Conservation (phyloP, 2,329 filamentous ascomycete genomes). For the Diaporthe capsici region DNA sequence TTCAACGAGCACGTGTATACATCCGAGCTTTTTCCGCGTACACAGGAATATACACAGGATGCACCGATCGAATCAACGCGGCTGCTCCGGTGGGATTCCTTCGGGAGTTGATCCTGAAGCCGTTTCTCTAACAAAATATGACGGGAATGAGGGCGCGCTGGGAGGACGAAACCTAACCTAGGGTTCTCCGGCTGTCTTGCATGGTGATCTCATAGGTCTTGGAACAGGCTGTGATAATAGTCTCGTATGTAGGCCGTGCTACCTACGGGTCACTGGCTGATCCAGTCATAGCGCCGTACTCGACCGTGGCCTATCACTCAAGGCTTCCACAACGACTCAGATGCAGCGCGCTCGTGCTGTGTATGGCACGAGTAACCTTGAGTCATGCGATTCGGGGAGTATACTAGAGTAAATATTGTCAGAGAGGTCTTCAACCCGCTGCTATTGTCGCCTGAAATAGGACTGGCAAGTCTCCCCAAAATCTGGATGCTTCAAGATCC, state of each 20-base stretch:
- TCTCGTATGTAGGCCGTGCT: neutral
- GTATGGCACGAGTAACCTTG: neutral
- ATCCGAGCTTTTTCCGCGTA: neutral
- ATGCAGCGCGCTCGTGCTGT: neutral
- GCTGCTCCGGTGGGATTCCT: neutral
- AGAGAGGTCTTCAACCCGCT: neutral
- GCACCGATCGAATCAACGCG: neutral
- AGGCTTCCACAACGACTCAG: neutral
- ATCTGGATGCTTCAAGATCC: conserved; percentile 2
- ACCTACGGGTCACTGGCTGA: neutral
- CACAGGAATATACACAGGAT: neutral
- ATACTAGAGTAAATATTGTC: neutral
- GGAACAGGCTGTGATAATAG: neutral
- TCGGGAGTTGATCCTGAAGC: neutral
- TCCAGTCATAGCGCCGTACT: neutral
- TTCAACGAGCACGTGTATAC: neutral
- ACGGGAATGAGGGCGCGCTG: neutral
- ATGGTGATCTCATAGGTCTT: too few species aligned
- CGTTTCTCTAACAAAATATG: neutral
- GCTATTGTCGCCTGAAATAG: neutral
- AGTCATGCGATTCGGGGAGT: neutral
- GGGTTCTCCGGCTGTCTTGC: neutral
- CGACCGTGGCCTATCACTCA: neutral
- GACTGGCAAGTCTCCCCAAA: neutral
- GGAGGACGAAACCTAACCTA: neutral